phyloP scores from a whole-genome alignment of 1,284 basidiomycete species.

The Sparassis latifolia region DNA sequence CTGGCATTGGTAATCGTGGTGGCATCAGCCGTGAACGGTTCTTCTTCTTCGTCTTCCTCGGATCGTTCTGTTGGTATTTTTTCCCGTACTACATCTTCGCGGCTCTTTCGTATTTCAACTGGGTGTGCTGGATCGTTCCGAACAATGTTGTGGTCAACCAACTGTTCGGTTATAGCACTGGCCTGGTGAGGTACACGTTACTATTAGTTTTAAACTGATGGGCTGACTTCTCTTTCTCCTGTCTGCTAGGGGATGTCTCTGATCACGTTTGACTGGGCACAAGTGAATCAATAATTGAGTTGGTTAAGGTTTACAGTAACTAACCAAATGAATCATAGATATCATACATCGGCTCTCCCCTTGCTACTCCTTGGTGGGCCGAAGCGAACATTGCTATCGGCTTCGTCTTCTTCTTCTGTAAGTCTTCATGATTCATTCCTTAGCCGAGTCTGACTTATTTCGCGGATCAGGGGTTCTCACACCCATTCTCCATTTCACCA shows the following conservation, averaged over 20 bases:
- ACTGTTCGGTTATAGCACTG: conserved; percentile 35
- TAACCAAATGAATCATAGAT: conserved; percentile 35
- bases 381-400: conserved; percentile 51
- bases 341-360: conserved; percentile 53
- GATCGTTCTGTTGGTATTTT: conserved; percentile 40
- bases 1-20: conserved; percentile 38
- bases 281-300: conserved; percentile 11
- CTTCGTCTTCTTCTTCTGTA: conserved; percentile 55
- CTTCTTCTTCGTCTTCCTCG: conserved; percentile 38
- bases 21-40: conserved; percentile 46
- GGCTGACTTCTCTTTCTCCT: not conserved
- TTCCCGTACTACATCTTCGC: conserved; percentile 45
- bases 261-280: conserved; percentile 41
- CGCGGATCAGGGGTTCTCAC: conserved; percentile 52
- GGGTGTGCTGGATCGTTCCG: conserved; percentile 55
- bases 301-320: conserved; percentile 21
- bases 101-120: conserved; percentile 47
- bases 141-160: conserved; percentile 33
- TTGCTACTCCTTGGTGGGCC: conserved; percentile 54
- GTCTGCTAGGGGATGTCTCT: conserved; percentile 33
- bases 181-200: conserved; percentile 18
- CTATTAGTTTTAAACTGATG: not conserved
- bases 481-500: conserved; percentile 49
- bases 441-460: conserved; percentile 21
- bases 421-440: conserved; percentile 29